Conservation (phyloP, 805 yeast genomes). For the Suhomyces tanzawaensis region DNA sequence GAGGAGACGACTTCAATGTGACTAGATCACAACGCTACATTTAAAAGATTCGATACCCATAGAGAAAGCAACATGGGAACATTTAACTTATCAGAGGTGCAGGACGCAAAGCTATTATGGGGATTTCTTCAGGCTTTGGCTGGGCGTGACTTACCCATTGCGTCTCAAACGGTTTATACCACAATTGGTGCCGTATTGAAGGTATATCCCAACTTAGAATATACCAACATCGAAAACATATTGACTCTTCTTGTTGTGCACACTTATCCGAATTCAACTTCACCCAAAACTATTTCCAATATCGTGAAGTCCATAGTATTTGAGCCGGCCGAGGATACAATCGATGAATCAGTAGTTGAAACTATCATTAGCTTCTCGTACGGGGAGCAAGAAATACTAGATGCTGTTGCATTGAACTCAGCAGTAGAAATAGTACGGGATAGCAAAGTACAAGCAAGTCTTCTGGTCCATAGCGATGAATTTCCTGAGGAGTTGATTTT, state of each 20-base stretch:
- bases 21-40: too few relatives aligned
- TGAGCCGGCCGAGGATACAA: too few relatives aligned
- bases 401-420: not conserved
- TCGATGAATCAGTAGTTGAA: too few relatives aligned
- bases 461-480: not conserved
- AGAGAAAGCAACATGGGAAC: not conserved
- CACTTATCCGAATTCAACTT: conserved; percentile 1
- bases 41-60: too few relatives aligned
- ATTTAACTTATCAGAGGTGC: not conserved
- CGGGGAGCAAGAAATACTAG: not conserved
- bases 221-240: not conserved
- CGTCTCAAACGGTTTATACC: not conserved
- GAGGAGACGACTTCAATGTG: too few relatives aligned
- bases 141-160: not conserved
- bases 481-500: not conserved
- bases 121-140: not conserved
- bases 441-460: not conserved
- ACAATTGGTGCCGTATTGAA: conserved; percentile 38
- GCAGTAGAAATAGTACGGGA: not conserved
- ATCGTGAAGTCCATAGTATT: too few relatives aligned
- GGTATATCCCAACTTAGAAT: not conserved
- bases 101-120: not conserved
- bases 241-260: not conserved
- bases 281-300: not conserved
- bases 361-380: too few relatives aligned